Evolutionary conservation across 805 yeast genomes (phyloP).

Genomic region (Kazachstania taianensis): DNA sequence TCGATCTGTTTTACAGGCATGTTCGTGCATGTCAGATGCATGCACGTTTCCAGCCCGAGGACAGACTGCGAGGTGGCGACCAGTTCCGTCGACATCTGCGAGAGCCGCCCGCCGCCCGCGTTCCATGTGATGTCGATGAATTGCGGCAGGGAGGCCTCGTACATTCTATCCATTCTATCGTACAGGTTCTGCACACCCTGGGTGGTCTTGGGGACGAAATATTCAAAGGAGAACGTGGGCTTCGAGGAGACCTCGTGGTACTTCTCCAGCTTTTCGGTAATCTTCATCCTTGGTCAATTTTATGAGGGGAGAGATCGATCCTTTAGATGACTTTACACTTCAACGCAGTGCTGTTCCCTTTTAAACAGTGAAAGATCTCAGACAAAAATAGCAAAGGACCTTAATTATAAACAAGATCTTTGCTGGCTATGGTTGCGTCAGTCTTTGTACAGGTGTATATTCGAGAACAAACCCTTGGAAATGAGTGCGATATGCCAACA

Average conservation of each 20-base stretch:
- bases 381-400: too few relatives aligned
- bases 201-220: slow-evolving; percentile 92
- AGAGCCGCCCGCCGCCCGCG: slow-evolving; percentile 79
- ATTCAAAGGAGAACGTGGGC: slow-evolving; percentile 90
- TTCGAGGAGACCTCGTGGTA: slow-evolving; percentile 25
- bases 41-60: slow-evolving; percentile 88
- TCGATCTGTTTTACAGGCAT: slow-evolving; percentile 79
- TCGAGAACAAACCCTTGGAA: too few relatives aligned
- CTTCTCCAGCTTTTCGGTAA: slow-evolving; percentile 31
- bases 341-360: too few relatives aligned
- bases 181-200: slow-evolving; percentile 95
- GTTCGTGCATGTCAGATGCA: slow-evolving; percentile 96
- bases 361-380: too few relatives aligned
- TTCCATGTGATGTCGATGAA: slow-evolving; percentile 97
- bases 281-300: too few relatives aligned
- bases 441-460: too few relatives aligned
- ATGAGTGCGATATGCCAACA: too few relatives aligned
- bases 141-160: slow-evolving; percentile 68
- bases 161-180: slow-evolving; percentile 97
- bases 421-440: too few relatives aligned
- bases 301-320: too few relatives aligned
- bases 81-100: slow-evolving; percentile 80
- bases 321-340: too few relatives aligned
- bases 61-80: slow-evolving; percentile 85
- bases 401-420: too few relatives aligned